Base-by-base conservation (phyloP, 2,329 filamentous ascomycete species). In the Domatiomyces catenatus region DNA sequence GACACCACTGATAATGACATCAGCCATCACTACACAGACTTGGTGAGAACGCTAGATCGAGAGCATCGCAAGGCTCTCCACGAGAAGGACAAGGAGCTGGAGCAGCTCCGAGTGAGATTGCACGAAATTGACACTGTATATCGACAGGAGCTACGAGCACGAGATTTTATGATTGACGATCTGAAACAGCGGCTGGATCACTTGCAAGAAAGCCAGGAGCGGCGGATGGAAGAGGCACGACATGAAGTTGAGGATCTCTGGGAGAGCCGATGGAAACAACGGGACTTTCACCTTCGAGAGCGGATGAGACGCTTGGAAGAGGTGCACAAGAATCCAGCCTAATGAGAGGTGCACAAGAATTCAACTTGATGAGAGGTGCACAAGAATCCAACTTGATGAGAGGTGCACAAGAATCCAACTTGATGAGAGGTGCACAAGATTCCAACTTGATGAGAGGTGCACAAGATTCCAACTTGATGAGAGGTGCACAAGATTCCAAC, bases 201-300 rank as follows among this genome's bases (percentile, higher is more conserved):
- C 46, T 44, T 62, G 36, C 54, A 62, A 32, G 58, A 59, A 47
- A 52, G 55, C 46, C 50, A 61, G 36, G 53, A 62, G 26, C 49
- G 26, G 2, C 54, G 52, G 39, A 52, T 65, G 10, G 62, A 67
- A 50, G 61, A 56, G 47, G 62, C 63, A 17, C 52, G 60, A 32
- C 59, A 65, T 50, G 56, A 62, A 42, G 59, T 66, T 2, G 64
- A 67, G 49, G 63, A 66, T 49, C 43, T 61, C 20, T 67, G 64
- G 65, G 63, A 66, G 51, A 53, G 47, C 10, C 48, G 63, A 22
- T 67, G 64, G 65, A 64, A 62, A 44, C 60, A 66, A 46, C 60
- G 63, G 2, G 61, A 63, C 28, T 53, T 54, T n/a, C 56, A 56
- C 19, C 48, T 56, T 19, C 52, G 54, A 20, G 54, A 58, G 44